phyloP scores from a whole-genome alignment of 2,329 filamentous ascomycete species.

The Fusarium pseudograminearum region DNA sequence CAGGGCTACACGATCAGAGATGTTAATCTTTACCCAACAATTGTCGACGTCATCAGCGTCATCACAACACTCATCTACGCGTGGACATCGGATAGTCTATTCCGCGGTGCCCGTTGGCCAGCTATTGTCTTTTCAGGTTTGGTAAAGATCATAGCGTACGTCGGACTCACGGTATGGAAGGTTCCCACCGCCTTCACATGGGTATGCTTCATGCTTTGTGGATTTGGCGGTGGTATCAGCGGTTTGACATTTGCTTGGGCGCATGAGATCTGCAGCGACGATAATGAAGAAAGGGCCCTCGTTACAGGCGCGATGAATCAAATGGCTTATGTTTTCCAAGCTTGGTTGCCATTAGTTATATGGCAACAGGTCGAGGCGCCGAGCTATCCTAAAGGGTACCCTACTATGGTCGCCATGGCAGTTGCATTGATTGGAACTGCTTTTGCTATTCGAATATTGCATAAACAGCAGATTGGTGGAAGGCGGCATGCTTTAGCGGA shows the following conservation, averaged over 20 bases:
- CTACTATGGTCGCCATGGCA: conserved; percentile 65
- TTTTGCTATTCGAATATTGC: conserved; percentile 56
- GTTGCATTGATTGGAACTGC: conserved; percentile 63
- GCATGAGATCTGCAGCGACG: conserved; percentile 62
- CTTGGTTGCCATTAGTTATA: conserved; percentile 75
- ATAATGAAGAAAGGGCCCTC: conserved; percentile 74
- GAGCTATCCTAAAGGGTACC: conserved; percentile 69
- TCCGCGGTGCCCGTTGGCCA: conserved; percentile 72
- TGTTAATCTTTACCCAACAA: conserved; percentile 69
- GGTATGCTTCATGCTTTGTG: conserved; percentile 69
- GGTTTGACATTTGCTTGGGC: conserved; percentile 63
- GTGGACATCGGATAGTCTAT: conserved; percentile 73
- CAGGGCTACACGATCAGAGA: conserved; percentile 57
- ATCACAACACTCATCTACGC: conserved; percentile 72
- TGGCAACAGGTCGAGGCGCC: conserved; percentile 76
- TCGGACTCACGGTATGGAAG: conserved; percentile 58
- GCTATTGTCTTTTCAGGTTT: conserved; percentile 68
- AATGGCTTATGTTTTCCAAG: conserved; percentile 76
- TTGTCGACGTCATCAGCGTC: conserved; percentile 65
- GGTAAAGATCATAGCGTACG: conserved; percentile 57
- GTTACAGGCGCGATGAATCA: conserved; percentile 77
- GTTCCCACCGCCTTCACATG: conserved; percentile 69
- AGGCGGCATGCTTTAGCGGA: background rate
- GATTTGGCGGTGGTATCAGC: conserved; percentile 62
- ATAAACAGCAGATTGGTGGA: conserved; percentile 22